These are phyloP conservation scores for Paragyromitra xinjiangensis DNA, from an alignment of 495 filamentous ascomycete species.

Conservation along the genomic window DNA sequence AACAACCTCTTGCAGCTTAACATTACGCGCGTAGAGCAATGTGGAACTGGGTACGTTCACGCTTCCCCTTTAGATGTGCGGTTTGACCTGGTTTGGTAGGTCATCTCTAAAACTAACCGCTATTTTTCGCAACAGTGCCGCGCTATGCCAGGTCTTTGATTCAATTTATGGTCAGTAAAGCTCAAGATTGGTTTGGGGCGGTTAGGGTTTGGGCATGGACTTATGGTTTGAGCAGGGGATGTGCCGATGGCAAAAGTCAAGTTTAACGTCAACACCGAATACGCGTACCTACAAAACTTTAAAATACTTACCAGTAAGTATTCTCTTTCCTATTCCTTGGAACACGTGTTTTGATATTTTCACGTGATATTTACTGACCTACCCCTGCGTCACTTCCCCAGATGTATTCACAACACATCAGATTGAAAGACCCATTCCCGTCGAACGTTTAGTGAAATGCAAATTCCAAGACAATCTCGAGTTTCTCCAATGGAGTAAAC, in stretches of 20 bases:
- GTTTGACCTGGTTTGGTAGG: constrained; percentile 12
- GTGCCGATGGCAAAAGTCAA: constrained; percentile 96
- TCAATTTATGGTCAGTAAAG: constrained; percentile 84
- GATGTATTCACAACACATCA: constrained; percentile 83
- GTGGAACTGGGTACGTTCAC: constrained; percentile 88
- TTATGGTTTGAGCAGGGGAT: constrained; percentile 68
- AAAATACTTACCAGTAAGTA: constrained; percentile 91
- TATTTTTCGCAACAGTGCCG: constrained; percentile 70
- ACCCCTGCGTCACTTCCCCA: constrained; percentile 58
- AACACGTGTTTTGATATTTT: constrained; percentile 2
- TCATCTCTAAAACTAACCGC: constrained; percentile 30
- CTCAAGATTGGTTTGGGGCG: not conserved
- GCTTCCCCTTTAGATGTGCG: constrained; percentile 26
- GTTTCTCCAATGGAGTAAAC: constrained; percentile 96
- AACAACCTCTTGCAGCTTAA: constrained; percentile 98
- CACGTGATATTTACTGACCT: constrained; percentile 29
- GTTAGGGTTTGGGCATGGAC: constrained; percentile 12
- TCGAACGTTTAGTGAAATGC: constrained; percentile 90
- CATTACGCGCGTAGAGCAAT: constrained; percentile 98
- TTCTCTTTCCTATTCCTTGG: constrained; percentile 11
- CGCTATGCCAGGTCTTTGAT: constrained; percentile 95
- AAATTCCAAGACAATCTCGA: constrained; percentile 99
- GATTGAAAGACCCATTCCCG: constrained; percentile 86
- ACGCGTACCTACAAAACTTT: constrained; percentile 97
- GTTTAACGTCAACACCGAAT: constrained; percentile 97